phyloP scores from a whole-genome alignment of 768 basidiomycete species.

The Baorangia bicolor region DNA sequence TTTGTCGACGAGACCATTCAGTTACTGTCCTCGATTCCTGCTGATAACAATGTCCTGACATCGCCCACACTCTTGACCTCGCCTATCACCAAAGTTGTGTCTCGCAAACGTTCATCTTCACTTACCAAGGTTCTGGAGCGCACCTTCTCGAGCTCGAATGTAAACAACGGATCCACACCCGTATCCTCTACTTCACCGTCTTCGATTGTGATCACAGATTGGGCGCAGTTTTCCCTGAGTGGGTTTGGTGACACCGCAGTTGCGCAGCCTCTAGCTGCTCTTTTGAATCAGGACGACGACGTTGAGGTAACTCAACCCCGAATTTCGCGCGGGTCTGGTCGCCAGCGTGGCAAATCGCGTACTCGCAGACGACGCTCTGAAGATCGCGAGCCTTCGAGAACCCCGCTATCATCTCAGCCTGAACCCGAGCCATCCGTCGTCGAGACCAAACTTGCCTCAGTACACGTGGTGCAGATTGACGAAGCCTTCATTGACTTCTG shows the following conservation, averaged over 20 bases:
- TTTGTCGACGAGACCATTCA: conserved; percentile 70
- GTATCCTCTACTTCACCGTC: conserved; percentile 31
- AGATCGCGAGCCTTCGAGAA: conserved; percentile 14
- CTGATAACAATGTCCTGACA: conserved; percentile 34
- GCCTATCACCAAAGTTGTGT: conserved; percentile 35
- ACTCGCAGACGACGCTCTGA: conserved; percentile 21
- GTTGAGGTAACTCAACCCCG: conserved; percentile 51
- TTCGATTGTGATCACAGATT: conserved; percentile 44
- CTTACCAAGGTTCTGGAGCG: conserved; percentile 29
- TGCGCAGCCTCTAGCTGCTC: conserved; percentile 46
- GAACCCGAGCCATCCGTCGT: conserved; percentile 15
- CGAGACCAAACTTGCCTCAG: conserved; percentile 41
- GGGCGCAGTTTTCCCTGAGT: conserved; percentile 64
- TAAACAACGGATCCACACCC: conserved; percentile 22
- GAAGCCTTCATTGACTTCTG: conserved; percentile 85
- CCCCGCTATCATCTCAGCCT: conserved; percentile 20
- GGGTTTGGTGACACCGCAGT: conserved; percentile 53
- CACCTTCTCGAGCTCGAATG: conserved; percentile 3
- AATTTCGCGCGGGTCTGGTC: conserved; percentile 35
- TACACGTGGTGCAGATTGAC: conserved; percentile 56
- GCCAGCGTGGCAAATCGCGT: conserved; percentile 31
- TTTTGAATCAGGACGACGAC: conserved; percentile 65
- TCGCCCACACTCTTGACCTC: conserved; percentile 30
- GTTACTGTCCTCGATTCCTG: conserved; percentile 49
- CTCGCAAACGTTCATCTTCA: conserved; percentile 35